Base-by-base conservation (phyloP, 192 early-diverging fungal genomes). In the Linnemannia hyalina region DNA sequence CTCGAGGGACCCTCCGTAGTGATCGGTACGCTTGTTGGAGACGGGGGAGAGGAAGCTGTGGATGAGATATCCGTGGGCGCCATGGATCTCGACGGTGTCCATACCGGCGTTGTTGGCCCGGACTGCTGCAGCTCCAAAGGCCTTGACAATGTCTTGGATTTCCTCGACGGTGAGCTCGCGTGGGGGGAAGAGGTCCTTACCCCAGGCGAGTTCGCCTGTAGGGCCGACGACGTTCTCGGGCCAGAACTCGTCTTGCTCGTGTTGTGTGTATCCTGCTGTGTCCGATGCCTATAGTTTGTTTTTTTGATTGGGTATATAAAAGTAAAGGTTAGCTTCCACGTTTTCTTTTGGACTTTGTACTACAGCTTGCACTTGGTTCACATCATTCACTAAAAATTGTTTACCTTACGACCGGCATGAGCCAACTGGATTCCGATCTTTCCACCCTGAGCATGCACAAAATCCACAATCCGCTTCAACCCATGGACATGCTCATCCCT, bases 1-100 rank as follows among this genome's bases (percentile, higher is more conserved):
- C 75, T 97, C 95, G 49, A 97, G 93, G 5, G 93, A 93, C 0
- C 98, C 97, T 49, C 97, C 98, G 81, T 97, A 99, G 73, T 95
- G 77, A 82, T 99, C 98, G 3, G 96, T 97, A 74, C 98, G 94
- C 38, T 92, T 70, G 88, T 99, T 98, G 68, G 94, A 88, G 60
- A 95, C 82, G 9, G 95, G 94, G 32, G 94, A 95, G n/a, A 97
- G 80, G 81, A 98, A 98, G 80, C 93, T 84, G 85, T 94, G 89
- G 60, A 96, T 77, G 63, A 98, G 87, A 87, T 97, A 98, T 16
- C 98, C 98, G 84, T 99, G 97, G 1, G 98, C 97, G 54, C 88
- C 92, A 74, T 98, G 97, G 38, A 99, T 88, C 83, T 99, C 98
- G 35, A 98, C 86, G 13, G 94, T 94, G 76, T 97, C 96, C 82